Base-by-base conservation (phyloP, 2,329 filamentous ascomycete species). In the Cordyceps sp. region DNA sequence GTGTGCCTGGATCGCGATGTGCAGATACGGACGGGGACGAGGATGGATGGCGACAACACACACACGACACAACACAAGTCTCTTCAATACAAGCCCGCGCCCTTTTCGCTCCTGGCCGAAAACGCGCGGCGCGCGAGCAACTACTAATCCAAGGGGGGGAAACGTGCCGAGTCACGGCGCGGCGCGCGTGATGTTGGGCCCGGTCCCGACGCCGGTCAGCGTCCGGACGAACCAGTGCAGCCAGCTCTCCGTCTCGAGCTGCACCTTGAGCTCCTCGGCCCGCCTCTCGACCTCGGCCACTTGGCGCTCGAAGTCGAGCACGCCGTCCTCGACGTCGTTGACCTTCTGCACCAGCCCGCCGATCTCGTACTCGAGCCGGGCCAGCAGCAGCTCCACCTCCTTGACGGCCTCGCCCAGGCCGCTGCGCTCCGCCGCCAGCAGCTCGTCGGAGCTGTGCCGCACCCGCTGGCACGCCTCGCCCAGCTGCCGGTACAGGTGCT, bases 291-390 rank as follows among this genome's bases (percentile, higher is more conserved):
- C 66, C 33, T 82, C 76, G 29, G 68, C 60, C 2, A 90, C 80
- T 50, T 86, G 79, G 30, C 70, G 65, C 52, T 86, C 81, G 51
- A 93, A 92, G 38, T 85, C 78, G 10, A 58, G 59, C 1, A 93
- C 73, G 1, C 80, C 81, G 38, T 84, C 79, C 47, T 93, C 85
- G 8, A 93, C 80, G 47, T 96, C 88, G 44, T 81, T 69, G 9
- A 93, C 78, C 45, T 84, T 84, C 30, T 76, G 73, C 30, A 74
- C 65, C n/a, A 96, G 60, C 13, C 75, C 73, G 37, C 78, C 72
- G 38, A 94, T 77, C 59, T 94, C 88, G 53, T 96, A 96, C 46
- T 96, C 86, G 34, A 96, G 63, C 53, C 86, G 86, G 15, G 84
- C 83, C 3, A 78, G 73, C 25, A 92, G 61, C 16, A 78, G 69